A percentile compares a stretch with the other conserved stretches of the same genome.
Evolutionary conservation across 331 rosid genomes (phyloP).

Genomic region (Malus hybrid): DNA sequence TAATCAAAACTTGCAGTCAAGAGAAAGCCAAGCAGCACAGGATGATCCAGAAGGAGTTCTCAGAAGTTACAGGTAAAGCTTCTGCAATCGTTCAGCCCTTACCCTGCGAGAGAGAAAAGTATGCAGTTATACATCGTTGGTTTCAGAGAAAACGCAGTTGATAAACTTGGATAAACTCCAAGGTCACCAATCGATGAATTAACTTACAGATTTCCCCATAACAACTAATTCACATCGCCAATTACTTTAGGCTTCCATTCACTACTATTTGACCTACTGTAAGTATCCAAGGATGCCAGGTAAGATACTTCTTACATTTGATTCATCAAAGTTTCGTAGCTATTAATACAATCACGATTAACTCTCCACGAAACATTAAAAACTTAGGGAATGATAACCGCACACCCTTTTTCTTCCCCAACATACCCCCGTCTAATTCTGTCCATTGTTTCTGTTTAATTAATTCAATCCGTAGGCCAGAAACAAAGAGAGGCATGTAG

Average conservation of each 20-base stretch:
- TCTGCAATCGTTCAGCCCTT: slow-evolving; percentile 22
- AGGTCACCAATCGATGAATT: neutral
- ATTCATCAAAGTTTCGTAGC: neutral
- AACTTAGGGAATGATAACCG: neutral
- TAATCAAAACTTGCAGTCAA: slow-evolving; percentile 14
- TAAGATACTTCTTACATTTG: neutral
- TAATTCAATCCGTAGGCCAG: too few relatives aligned
- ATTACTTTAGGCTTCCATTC: neutral
- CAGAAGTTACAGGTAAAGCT: neutral
- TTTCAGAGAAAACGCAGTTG: neutral
- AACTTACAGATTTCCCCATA: neutral
- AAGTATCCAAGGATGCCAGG: neutral
- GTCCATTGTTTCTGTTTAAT: too few relatives aligned
- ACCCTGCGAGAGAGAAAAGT: slow-evolving; percentile 24
- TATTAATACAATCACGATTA: neutral
- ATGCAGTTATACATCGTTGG: neutral
- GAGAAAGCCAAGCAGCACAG: slow-evolving; percentile 27
- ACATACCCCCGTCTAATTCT: too few relatives aligned
- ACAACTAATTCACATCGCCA: neutral
- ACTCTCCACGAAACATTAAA: neutral
- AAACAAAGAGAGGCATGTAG: too few relatives aligned
- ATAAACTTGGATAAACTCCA: neutral
- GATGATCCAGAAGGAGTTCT: slow-evolving; percentile 5
- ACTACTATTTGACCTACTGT: neutral
- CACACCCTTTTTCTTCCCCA: too few relatives aligned